These are phyloP conservation scores for Luvunga scandens DNA, from an alignment of 345 rosid genomes.

Conservation along the genomic window DNA sequence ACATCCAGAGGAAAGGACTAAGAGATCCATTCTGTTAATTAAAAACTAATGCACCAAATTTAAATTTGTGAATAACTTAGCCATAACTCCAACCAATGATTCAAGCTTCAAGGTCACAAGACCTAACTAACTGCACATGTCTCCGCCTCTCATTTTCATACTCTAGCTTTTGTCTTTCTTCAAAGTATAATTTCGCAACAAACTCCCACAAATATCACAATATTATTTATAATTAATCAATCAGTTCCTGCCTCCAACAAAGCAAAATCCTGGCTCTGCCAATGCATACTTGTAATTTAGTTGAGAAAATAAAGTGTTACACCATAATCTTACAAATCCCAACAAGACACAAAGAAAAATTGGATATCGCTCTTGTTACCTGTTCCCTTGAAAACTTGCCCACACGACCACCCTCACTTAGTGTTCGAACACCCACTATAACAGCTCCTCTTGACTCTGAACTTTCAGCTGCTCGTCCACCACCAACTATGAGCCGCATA, in stretches of 20 bases:
- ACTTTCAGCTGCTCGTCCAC: conserved; percentile 93
- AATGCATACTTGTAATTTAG: not conserved
- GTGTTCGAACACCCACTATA: conserved; percentile 95
- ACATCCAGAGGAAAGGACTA: not conserved
- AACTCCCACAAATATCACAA: not conserved
- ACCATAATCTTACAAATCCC: not conserved
- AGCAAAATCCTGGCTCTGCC: not conserved
- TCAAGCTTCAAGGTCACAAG: not conserved
- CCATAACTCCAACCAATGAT: not conserved
- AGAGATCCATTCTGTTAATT: not conserved
- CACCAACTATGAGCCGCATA: conserved; percentile 99
- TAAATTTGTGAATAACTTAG: not conserved
- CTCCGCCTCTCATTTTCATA: not conserved
- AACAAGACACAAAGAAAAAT: not conserved
- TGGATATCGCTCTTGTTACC: conserved; percentile 38
- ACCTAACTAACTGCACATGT: not conserved
- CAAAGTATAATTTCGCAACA: not conserved
- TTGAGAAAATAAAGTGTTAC: not conserved
- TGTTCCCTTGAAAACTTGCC: conserved; percentile 99
- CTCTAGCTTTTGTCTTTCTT: not conserved
- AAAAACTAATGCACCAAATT: not conserved
- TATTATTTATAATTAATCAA: not conserved
- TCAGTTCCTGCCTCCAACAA: conserved; percentile 10
- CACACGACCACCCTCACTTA: conserved; percentile 99
- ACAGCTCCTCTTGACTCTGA: conserved; percentile 91